These are phyloP conservation scores for Scutellaria baicalensis DNA, from an alignment of 257 asterid species.

Conservation along the genomic window DNA sequence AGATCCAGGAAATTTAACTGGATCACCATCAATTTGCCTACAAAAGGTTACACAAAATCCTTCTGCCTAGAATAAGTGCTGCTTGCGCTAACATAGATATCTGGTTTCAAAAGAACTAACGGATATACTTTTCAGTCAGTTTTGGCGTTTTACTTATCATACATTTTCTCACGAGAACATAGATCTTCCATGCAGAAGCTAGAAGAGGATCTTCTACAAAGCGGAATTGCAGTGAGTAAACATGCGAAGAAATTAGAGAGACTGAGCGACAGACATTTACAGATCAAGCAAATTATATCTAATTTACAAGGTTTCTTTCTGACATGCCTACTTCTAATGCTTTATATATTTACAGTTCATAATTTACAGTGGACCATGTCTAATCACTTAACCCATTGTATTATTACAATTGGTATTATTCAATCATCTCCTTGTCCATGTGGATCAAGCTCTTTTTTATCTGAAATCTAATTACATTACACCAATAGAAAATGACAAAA, in stretches of 20 bases:
- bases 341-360: not conserved
- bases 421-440: not conserved
- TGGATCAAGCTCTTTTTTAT: not conserved
- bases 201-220: slow-evolving; percentile 24
- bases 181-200: slow-evolving; percentile 25
- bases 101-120: not conserved
- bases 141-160: not conserved
- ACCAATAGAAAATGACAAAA: not conserved
- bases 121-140: not conserved
- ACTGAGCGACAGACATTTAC: not conserved
- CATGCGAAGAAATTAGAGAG: slow-evolving; percentile 9
- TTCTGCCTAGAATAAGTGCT: not conserved
- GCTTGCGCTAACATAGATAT: not conserved
- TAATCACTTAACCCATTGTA: not conserved
- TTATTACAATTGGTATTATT: not conserved
- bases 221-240: not conserved
- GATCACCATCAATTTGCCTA: not conserved
- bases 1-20: not conserved
- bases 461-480: not conserved
- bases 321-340: not conserved
- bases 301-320: slow-evolving; percentile 48
- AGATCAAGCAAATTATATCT: slow-evolving; percentile 15
- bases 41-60: slow-evolving; percentile 21
- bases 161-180: slow-evolving; percentile 7
- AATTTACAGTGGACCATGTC: not conserved